A percentile compares a stretch with the other conserved stretches of the same genome.
Evolutionary conservation across 1,139 yeast genomes (phyloP).

Genomic region (Protomyces inouyei): DNA sequence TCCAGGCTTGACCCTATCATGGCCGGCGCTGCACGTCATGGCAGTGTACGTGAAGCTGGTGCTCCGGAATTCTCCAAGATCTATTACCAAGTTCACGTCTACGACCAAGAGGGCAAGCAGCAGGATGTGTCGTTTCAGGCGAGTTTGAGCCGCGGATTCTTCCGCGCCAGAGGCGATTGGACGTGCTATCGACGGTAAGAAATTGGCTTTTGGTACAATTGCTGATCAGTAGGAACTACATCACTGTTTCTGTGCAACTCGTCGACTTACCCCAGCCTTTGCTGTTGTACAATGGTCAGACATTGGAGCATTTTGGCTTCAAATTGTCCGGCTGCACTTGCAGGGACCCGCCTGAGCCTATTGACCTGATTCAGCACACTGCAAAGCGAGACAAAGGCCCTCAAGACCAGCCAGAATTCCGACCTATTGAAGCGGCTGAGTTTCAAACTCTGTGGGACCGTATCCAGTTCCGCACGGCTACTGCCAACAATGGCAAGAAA

Average conservation of each 20-base stretch:
- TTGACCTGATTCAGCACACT: constrained; percentile 25
- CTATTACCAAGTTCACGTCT: background rate
- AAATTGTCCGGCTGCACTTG: background rate
- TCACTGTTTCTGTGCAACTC: background rate
- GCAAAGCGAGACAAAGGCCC: constrained; percentile 28
- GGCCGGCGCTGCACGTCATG: background rate
- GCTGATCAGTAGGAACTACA: background rate
- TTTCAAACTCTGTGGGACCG: constrained; percentile 16
- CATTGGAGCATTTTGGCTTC: background rate
- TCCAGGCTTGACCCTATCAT: background rate
- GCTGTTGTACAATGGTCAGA: background rate
- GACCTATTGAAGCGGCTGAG: background rate
- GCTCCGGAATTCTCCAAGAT: background rate
- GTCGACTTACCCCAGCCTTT: background rate
- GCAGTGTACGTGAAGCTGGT: background rate
- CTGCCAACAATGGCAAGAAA: constrained; percentile 26
- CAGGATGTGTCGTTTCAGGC: background rate
- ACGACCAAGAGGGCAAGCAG: background rate
- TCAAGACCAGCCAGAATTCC: constrained; percentile 20
- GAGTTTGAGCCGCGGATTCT: background rate
- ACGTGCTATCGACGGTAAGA: constrained; percentile 2
- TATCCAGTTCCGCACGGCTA: constrained; percentile 17
- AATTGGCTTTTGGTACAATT: background rate
- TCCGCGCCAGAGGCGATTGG: background rate
- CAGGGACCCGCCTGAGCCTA: constrained; percentile 18